phyloP scores from a whole-genome alignment of 805 yeast species.

The Cyberlindnera xylosilytica region DNA sequence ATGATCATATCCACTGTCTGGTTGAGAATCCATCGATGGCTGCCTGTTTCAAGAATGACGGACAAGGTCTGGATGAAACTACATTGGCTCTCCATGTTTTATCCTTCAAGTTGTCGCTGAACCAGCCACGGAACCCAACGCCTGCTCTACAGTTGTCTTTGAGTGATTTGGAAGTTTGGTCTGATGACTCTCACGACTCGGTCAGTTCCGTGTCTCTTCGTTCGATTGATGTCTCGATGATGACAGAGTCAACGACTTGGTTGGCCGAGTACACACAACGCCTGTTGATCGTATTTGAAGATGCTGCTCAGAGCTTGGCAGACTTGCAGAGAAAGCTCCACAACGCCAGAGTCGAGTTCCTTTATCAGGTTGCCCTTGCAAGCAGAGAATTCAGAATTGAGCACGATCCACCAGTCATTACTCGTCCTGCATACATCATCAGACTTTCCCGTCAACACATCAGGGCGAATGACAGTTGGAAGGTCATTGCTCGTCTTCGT shows the following conservation, averaged over 20 bases:
- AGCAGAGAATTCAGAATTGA: slow-evolving; percentile 52
- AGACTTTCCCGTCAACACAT: slow-evolving; percentile 72
- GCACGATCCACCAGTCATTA: slow-evolving; percentile 86
- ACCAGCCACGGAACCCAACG: not conserved
- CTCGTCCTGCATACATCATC: slow-evolving; percentile 82
- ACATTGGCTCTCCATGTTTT: slow-evolving; percentile 20
- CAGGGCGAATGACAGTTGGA: slow-evolving; percentile 84
- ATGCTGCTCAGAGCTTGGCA: slow-evolving; percentile 12
- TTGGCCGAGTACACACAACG: slow-evolving; percentile 22
- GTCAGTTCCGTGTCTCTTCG: slow-evolving; percentile 27
- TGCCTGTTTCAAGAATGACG: slow-evolving; percentile 14
- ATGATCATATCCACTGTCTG: slow-evolving; percentile 12
- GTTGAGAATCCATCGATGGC: slow-evolving; percentile 26
- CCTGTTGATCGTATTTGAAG: slow-evolving; percentile 9
- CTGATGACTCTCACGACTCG: slow-evolving; percentile 12
- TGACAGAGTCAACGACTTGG: slow-evolving; percentile 36
- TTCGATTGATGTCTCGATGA: slow-evolving; percentile 30
- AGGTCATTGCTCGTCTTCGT: slow-evolving; percentile 71
- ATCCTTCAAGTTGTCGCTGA: slow-evolving; percentile 7
- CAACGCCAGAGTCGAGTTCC: slow-evolving; percentile 31
- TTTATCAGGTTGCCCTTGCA: slow-evolving; percentile 44
- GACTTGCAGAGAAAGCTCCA: slow-evolving; percentile 7
- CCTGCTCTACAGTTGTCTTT: slow-evolving; percentile 7
- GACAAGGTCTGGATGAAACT: slow-evolving; percentile 14
- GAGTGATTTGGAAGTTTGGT: slow-evolving; percentile 33